These are phyloP conservation scores for Spiromastix sp. DNA, from an alignment of 2,329 filamentous ascomycete species.

Conservation along the genomic window DNA sequence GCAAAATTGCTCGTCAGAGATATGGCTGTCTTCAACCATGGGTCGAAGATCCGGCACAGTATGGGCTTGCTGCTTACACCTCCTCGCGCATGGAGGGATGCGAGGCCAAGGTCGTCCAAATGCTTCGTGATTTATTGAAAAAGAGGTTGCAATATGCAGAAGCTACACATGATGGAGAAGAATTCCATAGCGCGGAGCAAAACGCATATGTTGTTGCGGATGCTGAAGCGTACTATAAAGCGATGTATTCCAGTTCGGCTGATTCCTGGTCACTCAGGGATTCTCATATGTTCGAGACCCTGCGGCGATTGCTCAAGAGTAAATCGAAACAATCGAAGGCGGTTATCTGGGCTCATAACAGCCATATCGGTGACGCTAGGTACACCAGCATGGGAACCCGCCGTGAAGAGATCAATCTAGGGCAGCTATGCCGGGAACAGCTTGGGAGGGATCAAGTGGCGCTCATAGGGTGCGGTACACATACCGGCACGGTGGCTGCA, in stretches of 20 bases:
- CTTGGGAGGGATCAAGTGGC: slow-evolving; percentile 31
- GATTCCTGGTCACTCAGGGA: slow-evolving; percentile 44
- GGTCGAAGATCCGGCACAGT: slow-evolving; percentile 40
- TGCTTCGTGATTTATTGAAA: slow-evolving; percentile 36
- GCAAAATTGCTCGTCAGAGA: slow-evolving; percentile 32
- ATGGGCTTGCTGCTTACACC: slow-evolving; percentile 34
- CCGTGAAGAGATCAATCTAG: slow-evolving; percentile 40
- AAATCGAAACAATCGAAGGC: slow-evolving; percentile 33
- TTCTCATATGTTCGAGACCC: slow-evolving; percentile 42
- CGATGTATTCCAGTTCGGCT: slow-evolving; percentile 41
- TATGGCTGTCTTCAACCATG: slow-evolving; percentile 40
- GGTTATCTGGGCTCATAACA: slow-evolving; percentile 46
- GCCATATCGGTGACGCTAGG: slow-evolving; percentile 44
- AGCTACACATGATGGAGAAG: slow-evolving; percentile 30
- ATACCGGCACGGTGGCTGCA: slow-evolving; percentile 43
- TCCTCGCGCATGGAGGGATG: slow-evolving; percentile 33
- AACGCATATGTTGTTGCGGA: slow-evolving; percentile 42
- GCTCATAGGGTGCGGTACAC: slow-evolving; percentile 39
- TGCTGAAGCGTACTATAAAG: slow-evolving; percentile 42
- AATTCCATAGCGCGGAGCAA: slow-evolving; percentile 41
- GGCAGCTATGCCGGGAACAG: slow-evolving; percentile 41
- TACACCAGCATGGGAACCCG: slow-evolving; percentile 39
- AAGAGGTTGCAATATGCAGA: slow-evolving; percentile 33
- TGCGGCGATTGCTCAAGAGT: slow-evolving; percentile 34
- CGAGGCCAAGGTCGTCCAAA: slow-evolving; percentile 35